Evolutionary conservation across 1,284 basidiomycete genomes (phyloP), one percentile per base, ranked within the genome.

Genomic region (Sporisorium graminicola): DNA sequence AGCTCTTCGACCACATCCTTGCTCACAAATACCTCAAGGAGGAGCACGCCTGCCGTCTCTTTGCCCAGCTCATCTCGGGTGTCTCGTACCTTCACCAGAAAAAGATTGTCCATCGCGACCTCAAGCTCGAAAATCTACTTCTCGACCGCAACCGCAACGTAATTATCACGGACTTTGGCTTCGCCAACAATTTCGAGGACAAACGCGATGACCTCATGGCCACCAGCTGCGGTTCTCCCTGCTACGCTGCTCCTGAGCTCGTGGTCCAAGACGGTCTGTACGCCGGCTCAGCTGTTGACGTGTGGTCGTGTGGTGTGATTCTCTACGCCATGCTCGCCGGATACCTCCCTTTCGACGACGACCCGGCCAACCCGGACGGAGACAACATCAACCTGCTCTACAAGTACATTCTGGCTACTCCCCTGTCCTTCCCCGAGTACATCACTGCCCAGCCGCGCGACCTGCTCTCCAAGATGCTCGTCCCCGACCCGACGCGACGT

Each of bases 301-400:
- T 99, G 80, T 99, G 97, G 97, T 94, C 93, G 14, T 99, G 97
- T 81, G 97, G 97, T 73, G 97, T 99, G 76, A 99, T 99, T 80
- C 90, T 99, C 7, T 99, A 98, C 86, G 97, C 97, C 62, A 99
- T 99, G 96, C 90, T 99, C 13, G 95, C 96, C 1, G 97, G 97
- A 9, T 99, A 99, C 85, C 91, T 99, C 33, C 97, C 97, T n/a
- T 99, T 98, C 86, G 97, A 99, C 87, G 97, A 99, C 86, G 97
- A 99, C 87, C 97, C 97, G 1, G 92, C 92, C 33, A 99, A 99
- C 86, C 97, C 97, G 3, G 97, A 99, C 74, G 97, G 97, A 65
- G 95, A 99, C 88, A 99, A 99, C 87, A 99, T 99, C 89, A 99
- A 98, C 85, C 89, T 98, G n/a, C 89, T 99, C 56, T 99, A 99